Conservation (phyloP, 495 filamentous ascomycete species). For the Podospora fimiseda region DNA sequence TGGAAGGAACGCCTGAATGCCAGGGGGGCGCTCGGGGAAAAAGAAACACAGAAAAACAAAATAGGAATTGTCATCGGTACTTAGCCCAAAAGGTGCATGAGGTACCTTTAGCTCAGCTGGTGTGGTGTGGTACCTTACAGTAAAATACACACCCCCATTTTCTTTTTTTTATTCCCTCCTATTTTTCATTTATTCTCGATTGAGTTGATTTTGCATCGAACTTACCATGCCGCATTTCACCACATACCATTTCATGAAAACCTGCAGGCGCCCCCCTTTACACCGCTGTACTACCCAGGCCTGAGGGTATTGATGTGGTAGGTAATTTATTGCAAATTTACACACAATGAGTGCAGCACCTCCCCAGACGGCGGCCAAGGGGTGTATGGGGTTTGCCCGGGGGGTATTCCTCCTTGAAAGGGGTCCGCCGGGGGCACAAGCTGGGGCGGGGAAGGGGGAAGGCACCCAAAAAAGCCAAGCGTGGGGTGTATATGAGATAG, state of each 20-base stretch:
- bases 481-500: slow-evolving; percentile 4
- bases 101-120: slow-evolving; percentile 6
- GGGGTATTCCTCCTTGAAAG: not conserved
- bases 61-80: slow-evolving; percentile 11
- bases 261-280: not conserved
- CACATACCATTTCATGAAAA: not conserved
- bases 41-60: slow-evolving; percentile 9
- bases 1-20: slow-evolving; percentile 17
- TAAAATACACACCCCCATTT: not conserved
- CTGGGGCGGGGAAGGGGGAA: not conserved
- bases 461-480: not conserved
- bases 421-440: not conserved
- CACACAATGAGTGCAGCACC: not conserved
- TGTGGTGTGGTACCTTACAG: slow-evolving; percentile 9
- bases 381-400: not conserved
- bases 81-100: slow-evolving; percentile 15
- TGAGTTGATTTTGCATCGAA: not conserved
- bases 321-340: slow-evolving; percentile 3
- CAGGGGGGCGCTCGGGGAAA: slow-evolving; percentile 20
- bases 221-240: not conserved
- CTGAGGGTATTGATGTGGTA: not conserved
- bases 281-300: not conserved
- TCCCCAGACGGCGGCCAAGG: slow-evolving; percentile 1
- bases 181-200: not conserved
- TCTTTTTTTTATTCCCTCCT: not conserved